A percentile compares a stretch with the other conserved stretches of the same genome.
phyloP scores from a whole-genome alignment of 768 basidiomycete genomes.

The Serendipita indica region DNA sequence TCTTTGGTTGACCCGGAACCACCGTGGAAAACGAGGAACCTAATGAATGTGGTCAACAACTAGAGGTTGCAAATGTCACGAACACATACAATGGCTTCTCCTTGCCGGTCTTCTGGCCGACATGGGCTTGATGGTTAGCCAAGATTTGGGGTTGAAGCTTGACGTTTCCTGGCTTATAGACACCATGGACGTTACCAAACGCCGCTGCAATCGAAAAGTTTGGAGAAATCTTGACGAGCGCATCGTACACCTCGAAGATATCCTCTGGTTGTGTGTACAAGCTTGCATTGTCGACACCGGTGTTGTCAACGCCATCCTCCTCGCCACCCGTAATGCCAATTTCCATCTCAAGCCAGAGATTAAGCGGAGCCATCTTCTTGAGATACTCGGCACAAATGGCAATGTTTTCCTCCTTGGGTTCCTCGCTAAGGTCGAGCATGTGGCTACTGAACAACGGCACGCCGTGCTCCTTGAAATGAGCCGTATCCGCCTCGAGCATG shows the following conservation, averaged over 20 bases:
- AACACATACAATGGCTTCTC: slow-evolving; percentile 69
- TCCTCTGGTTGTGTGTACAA: slow-evolving; percentile 98
- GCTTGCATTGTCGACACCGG: slow-evolving; percentile 78
- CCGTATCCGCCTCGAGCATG: slow-evolving; percentile 94
- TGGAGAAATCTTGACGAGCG: slow-evolving; percentile 70
- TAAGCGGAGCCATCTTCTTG: slow-evolving; percentile 80
- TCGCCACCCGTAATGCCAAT: slow-evolving; percentile 99
- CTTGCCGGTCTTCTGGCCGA: slow-evolving; percentile 49
- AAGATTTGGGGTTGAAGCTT: slow-evolving; percentile 82
- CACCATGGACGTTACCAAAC: slow-evolving; percentile 98
- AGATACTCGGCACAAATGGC: slow-evolving; percentile 88
- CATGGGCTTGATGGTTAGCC: slow-evolving; percentile 74
- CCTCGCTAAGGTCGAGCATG: slow-evolving; percentile 97
- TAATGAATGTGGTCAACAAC: slow-evolving; percentile 21
- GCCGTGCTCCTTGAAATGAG: slow-evolving; percentile 76
- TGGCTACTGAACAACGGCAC: slow-evolving; percentile 89
- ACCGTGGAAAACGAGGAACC: slow-evolving; percentile 99
- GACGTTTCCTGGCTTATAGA: slow-evolving; percentile 99
- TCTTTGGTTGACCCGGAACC: slow-evolving; percentile 95
- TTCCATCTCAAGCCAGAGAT: slow-evolving; percentile 99
- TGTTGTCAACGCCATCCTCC: slow-evolving; percentile 99
- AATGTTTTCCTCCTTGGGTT: slow-evolving; percentile 87
- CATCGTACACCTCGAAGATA: slow-evolving; percentile 77
- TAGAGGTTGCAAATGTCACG: not conserved
- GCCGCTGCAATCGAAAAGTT: slow-evolving; percentile 97